phyloP scores from a whole-genome alignment of 768 basidiomycete species.

The Pisolithus microcarpus region DNA sequence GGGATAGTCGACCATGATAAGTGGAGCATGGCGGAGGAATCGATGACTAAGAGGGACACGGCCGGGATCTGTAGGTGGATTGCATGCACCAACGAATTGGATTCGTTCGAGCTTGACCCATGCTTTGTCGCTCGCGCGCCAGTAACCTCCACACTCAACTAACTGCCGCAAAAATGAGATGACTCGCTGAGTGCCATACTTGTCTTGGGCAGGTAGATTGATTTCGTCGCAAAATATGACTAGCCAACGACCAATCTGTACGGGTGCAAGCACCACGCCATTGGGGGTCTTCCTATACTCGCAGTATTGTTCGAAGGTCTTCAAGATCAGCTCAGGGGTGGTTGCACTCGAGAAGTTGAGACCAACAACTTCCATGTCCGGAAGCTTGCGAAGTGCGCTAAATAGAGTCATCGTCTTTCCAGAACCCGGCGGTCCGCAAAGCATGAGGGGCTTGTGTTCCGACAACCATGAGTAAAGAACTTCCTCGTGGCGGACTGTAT shows the following conservation, averaged over 20 bases:
- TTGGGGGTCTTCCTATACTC: conserved; percentile 98
- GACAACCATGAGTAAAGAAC: conserved; percentile 98
- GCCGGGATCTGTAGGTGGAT: conserved; percentile 97
- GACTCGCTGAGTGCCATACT: conserved; percentile 97
- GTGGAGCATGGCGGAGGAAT: conserved; percentile 94
- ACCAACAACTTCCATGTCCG: conserved; percentile 98
- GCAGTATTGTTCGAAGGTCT: conserved; percentile 99
- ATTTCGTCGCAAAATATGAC: conserved; percentile 99
- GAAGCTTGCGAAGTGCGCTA: conserved; percentile 92
- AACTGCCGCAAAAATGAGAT: conserved; percentile 98
- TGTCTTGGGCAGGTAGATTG: conserved; percentile 93
- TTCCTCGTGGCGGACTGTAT: conserved; percentile 97
- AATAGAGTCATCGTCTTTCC: conserved; percentile 99
- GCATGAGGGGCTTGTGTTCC: conserved; percentile 96
- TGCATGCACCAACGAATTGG: conserved; percentile 98
- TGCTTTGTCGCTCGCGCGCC: conserved; percentile 88
- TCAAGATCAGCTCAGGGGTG: conserved; percentile 94
- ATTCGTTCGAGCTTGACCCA: conserved; percentile 99
- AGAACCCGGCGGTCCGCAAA: conserved; percentile 99
- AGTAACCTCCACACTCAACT: conserved; percentile 91
- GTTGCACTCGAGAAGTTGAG: conserved; percentile 99
- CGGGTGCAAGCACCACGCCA: conserved; percentile 90
- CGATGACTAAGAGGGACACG: conserved; percentile 97
- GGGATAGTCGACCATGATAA: conserved; percentile 99
- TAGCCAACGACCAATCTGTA: conserved; percentile 95